Conservation (phyloP, 495 filamentous ascomycete genomes). For the Cercophora newfieldiana region DNA sequence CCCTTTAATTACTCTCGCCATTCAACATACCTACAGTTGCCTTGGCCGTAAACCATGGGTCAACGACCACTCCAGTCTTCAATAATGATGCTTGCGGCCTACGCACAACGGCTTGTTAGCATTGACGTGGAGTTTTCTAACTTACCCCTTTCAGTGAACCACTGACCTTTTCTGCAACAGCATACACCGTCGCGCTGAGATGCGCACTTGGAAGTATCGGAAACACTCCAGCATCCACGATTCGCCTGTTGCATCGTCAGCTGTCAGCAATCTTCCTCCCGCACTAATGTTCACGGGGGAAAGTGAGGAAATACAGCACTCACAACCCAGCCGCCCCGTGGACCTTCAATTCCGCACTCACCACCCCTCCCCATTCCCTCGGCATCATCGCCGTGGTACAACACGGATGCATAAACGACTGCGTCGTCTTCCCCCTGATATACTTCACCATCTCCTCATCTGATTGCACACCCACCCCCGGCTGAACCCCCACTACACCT, state of each 20-base stretch:
- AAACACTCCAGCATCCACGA: neutral
- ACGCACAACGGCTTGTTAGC: neutral
- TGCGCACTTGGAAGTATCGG: neutral
- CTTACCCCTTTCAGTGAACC: too few relatives aligned
- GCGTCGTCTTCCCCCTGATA: neutral
- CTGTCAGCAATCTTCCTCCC: neutral
- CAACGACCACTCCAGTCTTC: too few relatives aligned
- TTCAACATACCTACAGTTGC: too few relatives aligned
- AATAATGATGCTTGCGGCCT: neutral
- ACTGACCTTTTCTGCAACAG: neutral
- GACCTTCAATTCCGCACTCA: slow-evolving; percentile 46
- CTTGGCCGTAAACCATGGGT: too few relatives aligned
- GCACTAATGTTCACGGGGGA: neutral
- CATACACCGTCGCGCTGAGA: neutral
- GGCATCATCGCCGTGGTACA: slow-evolving; percentile 18
- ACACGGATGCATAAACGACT: slow-evolving; percentile 12
- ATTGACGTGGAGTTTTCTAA: neutral
- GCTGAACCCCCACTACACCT: slow-evolving; percentile 6
- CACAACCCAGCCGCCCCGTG: slow-evolving; percentile 24
- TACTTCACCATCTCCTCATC: slow-evolving; percentile 4
- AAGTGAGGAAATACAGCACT: neutral
- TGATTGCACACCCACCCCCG: neutral
- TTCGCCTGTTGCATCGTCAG: neutral
- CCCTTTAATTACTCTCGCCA: too few relatives aligned
- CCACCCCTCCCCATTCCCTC: slow-evolving; percentile 19